Evolutionary conservation across 164 flowering plant genomes (phyloP), one percentile per base, ranked within the genome.

Genomic region (Aristolochia fimbriata): DNA sequence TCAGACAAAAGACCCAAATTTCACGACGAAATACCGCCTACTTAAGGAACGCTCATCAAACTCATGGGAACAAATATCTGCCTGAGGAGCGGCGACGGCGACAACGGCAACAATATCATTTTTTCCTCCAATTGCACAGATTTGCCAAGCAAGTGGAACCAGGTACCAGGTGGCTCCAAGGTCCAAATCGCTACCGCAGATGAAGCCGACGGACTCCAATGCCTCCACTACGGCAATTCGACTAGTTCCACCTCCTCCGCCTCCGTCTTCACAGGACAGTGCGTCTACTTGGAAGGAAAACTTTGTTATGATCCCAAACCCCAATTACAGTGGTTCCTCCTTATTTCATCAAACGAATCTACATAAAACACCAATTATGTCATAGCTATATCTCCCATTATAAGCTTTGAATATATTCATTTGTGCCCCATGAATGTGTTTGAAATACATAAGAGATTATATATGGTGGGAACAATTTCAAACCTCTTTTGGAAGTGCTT

Each of bases 291-390:
- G 4, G 71, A 74, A 51, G 70, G 62, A 56, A 51, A 67, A 2
- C 17, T 2, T 14, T 77, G 81, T 50, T 16, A 17, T 69, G 13
- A 21, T 16, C 61, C 60, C 6, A 69, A 77, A 65, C 80, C 86
- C 2, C 66, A 74, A 51, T 71, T 48, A 9, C 81, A 81, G 64
- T 81, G 86, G 86, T 81, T 81, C 68, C 71, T 68, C 55, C 64
- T 81, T 50, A 55, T 79, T 23, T 47, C 65, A n/a, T 59, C 74
- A 21, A 79, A 79, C 47, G 19, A n/a, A n/a, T n/a, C n/a, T n/a
- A n/a, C n/a, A n/a, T n/a, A n/a, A n/a, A n/a, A n/a, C n/a, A n/a
- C n/a, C n/a, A n/a, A n/a, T n/a, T n/a, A n/a, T n/a, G n/a, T n/a
- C n/a, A n/a, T n/a, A n/a, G n/a, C n/a, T n/a, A n/a, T n/a, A n/a